phyloP scores from a whole-genome alignment of 768 basidiomycete genomes.

The Pleurotus platypus region DNA sequence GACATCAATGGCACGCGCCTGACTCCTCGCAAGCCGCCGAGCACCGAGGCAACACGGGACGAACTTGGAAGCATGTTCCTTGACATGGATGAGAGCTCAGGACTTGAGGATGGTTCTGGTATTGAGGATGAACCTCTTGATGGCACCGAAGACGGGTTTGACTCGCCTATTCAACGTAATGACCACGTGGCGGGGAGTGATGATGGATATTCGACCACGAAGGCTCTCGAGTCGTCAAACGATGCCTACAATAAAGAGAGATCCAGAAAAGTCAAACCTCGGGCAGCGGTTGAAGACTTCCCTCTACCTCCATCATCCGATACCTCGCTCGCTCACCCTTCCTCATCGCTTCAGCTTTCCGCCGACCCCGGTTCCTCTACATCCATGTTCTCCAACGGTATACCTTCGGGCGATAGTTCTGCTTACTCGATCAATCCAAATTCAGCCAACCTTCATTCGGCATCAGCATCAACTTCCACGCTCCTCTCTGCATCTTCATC shows the following conservation, averaged over 20 bases:
- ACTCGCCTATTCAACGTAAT: conserved; percentile 8
- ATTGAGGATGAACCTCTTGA: conserved; percentile 30
- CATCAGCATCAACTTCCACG: neutral
- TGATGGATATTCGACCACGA: neutral
- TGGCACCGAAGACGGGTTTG: conserved; percentile 27
- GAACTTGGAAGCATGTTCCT: conserved; percentile 53
- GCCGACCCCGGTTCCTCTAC: neutral
- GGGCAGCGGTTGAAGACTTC: conserved; percentile 47
- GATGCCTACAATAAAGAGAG: conserved; percentile 10
- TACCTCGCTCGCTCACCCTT: neutral
- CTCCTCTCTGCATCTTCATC: conserved; percentile 1
- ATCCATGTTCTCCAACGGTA: conserved; percentile 20
- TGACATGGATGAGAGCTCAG: conserved; percentile 57
- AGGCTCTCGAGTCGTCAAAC: neutral
- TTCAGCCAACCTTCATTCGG: conserved; percentile 1
- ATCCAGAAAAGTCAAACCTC: conserved; percentile 28
- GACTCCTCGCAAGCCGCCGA: neutral
- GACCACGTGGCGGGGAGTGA: neutral
- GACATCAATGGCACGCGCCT: conserved; percentile 5
- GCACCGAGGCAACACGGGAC: neutral
- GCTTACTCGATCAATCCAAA: neutral
- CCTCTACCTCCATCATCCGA: conserved; percentile 39
- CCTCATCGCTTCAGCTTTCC: neutral
- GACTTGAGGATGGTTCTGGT: conserved; percentile 38
- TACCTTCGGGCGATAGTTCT: neutral